Percentiles rank a stretch among this genome's conserved stretches.
phyloP scores from a whole-genome alignment of 306 rosid genomes.

The Cicer pinnatifidum region DNA sequence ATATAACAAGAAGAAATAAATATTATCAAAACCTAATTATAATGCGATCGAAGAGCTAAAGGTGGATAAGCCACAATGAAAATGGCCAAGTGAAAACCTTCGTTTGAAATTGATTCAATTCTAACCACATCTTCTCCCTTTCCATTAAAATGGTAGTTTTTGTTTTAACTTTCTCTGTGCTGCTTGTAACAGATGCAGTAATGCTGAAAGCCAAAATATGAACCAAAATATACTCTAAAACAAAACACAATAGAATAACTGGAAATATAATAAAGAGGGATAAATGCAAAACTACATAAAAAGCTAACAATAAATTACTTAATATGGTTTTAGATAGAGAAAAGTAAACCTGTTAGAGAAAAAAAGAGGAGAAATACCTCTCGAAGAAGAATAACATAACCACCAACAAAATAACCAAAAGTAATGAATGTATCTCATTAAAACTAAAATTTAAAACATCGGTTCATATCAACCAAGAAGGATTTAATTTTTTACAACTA shows the following conservation, averaged over 20 bases:
- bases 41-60: conserved; percentile 25
- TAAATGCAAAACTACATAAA: not conserved
- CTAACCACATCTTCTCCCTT: conserved; percentile 70
- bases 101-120: conserved; percentile 65
- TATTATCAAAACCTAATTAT: conserved; percentile 17
- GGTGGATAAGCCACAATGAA: conserved; percentile 31
- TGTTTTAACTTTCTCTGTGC: conserved; percentile 70
- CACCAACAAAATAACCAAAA: conserved; percentile 19
- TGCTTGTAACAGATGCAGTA: conserved; percentile 84
- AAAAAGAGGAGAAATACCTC: not conserved
- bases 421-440: not conserved
- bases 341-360: not conserved
- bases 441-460: not conserved
- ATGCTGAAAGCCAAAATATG: conserved; percentile 60
- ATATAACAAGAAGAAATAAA: conserved; percentile 14
- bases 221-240: conserved; percentile 34
- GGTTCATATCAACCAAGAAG: conserved; percentile 16
- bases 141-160: conserved; percentile 84
- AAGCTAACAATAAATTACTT: conserved; percentile 20
- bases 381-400: conserved; percentile 9
- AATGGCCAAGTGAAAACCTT: conserved; percentile 53
- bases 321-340: not conserved
- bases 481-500: conserved; percentile 7
- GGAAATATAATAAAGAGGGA: conserved; percentile 14
- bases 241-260: conserved; percentile 19